Conservation (phyloP, 2,329 filamentous ascomycete species). For the Alternaria ventricosa region DNA sequence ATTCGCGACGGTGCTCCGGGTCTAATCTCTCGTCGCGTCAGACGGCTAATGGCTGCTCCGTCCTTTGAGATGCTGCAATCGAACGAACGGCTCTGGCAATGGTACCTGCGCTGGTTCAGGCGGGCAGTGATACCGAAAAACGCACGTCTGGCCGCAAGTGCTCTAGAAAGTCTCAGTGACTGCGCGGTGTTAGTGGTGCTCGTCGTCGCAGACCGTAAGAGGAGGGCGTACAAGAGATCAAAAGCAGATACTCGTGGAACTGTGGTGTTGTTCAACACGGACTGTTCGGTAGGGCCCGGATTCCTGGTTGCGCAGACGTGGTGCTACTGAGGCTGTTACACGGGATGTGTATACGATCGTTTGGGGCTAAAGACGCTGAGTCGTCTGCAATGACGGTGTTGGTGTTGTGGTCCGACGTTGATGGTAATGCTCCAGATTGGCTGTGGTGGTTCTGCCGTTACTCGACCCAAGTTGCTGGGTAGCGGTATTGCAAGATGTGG, state of each 20-base stretch:
- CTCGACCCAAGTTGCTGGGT: slow-evolving; percentile 34
- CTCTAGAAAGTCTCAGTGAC: slow-evolving; percentile 53
- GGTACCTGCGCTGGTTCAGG: slow-evolving; percentile 48
- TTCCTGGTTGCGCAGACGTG: slow-evolving; percentile 57
- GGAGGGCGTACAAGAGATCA: slow-evolving; percentile 50
- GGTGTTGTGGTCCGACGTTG: slow-evolving; percentile 35
- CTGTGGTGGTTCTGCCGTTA: slow-evolving; percentile 22
- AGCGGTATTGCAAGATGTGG: slow-evolving; percentile 41
- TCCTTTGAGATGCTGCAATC: slow-evolving; percentile 31
- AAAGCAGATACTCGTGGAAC: slow-evolving; percentile 49
- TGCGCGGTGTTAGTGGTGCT: slow-evolving; percentile 48
- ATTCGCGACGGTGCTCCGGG: slow-evolving; percentile 38
- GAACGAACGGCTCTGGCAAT: slow-evolving; percentile 36
- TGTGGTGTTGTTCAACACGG: slow-evolving; percentile 42
- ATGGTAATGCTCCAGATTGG: slow-evolving; percentile 34
- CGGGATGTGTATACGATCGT: slow-evolving; percentile 44
- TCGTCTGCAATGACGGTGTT: slow-evolving; percentile 38
- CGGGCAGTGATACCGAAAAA: slow-evolving; percentile 50
- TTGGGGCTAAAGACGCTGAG: slow-evolving; percentile 41
- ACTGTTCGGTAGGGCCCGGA: slow-evolving; percentile 50
- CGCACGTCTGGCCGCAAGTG: slow-evolving; percentile 53
- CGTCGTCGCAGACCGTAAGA: slow-evolving; percentile 44
- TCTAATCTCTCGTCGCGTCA: slow-evolving; percentile 37
- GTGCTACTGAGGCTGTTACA: slow-evolving; percentile 51
- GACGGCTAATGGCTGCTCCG: slow-evolving; percentile 36